phyloP scores from a whole-genome alignment of 2,329 filamentous ascomycete genomes.

The Ceratocystis papillata region DNA sequence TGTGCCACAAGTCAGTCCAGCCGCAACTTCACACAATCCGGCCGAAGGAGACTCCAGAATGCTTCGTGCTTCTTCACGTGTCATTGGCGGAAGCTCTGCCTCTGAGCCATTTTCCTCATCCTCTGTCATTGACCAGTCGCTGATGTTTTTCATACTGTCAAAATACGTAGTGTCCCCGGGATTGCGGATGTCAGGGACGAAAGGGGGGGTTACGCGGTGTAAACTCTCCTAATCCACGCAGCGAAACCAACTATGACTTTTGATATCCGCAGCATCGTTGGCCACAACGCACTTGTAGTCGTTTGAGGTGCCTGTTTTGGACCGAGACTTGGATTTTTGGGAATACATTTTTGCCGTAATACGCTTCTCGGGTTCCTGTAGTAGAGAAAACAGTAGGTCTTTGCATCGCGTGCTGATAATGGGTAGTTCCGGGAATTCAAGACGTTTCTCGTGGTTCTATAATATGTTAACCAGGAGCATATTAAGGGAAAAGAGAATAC shows the following conservation, averaged over 20 bases:
- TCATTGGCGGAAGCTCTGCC: conserved; percentile 16
- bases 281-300: conserved; percentile 49
- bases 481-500: conserved; percentile 28
- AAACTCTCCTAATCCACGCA: conserved; percentile 67
- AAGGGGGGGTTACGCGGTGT: conserved; percentile 61
- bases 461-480: conserved; percentile 7
- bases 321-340: conserved; percentile 38
- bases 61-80: conserved; percentile 16
- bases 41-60: conserved; percentile 36
- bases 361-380: conserved; percentile 63
- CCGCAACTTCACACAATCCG: conserved; percentile 31
- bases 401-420: conserved; percentile 60
- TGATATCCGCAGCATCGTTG: conserved; percentile 82
- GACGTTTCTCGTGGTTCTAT: conserved; percentile 57
- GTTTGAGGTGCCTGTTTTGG: conserved; percentile 25
- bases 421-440: conserved; percentile 59
- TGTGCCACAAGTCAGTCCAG: conserved; percentile 38
- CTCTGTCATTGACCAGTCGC: conserved; percentile 41
- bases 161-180: conserved; percentile 80
- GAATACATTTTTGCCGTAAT: conserved; percentile 68
- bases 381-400: conserved; percentile 61
- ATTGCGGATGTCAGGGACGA: conserved; percentile 60
- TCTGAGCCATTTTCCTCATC: conserved; percentile 1
- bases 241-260: conserved; percentile 74
- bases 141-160: conserved; percentile 66